These are phyloP conservation scores for Scleroderma citrinum DNA, from an alignment of 768 basidiomycete genomes.

Conservation along the genomic window DNA sequence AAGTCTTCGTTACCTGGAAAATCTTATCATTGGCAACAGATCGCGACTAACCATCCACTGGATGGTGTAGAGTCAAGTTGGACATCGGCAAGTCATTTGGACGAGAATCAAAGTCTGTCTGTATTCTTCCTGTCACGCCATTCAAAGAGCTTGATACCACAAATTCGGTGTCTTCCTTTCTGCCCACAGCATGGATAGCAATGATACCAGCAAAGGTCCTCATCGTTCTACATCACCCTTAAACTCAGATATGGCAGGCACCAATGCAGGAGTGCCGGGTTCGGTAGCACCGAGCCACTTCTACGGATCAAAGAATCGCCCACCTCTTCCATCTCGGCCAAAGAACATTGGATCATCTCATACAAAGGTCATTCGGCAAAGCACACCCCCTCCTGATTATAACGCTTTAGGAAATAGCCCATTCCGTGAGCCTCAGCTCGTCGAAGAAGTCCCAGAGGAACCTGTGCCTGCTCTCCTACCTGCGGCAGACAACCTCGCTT, in stretches of 20 bases:
- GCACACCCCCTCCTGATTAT: conserved; percentile 25
- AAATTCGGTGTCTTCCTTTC: conserved; percentile 1
- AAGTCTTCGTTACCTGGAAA: conserved; percentile 2
- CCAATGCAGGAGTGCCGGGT: conserved; percentile 24
- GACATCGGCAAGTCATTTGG: conserved; percentile 4
- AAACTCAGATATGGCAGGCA: conserved; percentile 34
- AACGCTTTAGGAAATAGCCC: conserved; percentile 14
- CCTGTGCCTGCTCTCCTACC: conserved; percentile 36
- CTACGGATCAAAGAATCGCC: conserved; percentile 27
- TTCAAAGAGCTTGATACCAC: conserved; percentile 7
- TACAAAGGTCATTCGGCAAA: conserved; percentile 29
- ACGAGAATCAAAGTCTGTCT: conserved; percentile 2
- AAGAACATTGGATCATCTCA: conserved; percentile 31
- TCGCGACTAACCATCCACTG: conserved; percentile 1
- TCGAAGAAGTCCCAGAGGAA: conserved; percentile 38
- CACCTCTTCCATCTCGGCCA: conserved; percentile 31
- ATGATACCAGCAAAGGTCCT: conserved; percentile 35
- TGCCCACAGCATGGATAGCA: conserved; percentile 39
- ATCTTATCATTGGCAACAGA: conserved; percentile 6
- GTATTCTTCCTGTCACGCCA: conserved; percentile 2
- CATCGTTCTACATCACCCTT: conserved; percentile 37
- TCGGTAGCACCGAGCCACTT: conserved; percentile 24
- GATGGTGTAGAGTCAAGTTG: conserved; percentile 14
- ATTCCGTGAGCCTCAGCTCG: conserved; percentile 54
- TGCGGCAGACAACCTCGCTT: conserved; percentile 22